Percentiles rank a stretch among this genome's conserved stretches.
Evolutionary conservation across 305 asterid genomes (phyloP).

Genomic region (Rubia balearica): DNA sequence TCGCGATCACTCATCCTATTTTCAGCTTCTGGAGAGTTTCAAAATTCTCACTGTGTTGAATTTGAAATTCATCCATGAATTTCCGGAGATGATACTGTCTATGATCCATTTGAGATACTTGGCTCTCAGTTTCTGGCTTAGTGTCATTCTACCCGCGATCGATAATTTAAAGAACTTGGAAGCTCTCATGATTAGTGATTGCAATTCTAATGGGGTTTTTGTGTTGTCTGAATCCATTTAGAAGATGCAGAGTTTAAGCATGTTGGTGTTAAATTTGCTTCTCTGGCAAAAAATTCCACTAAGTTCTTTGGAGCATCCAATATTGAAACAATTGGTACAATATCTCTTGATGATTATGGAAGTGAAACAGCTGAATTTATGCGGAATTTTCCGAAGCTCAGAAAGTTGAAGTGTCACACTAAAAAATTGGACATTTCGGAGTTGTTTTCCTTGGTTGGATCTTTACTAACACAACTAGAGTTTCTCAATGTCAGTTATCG

Average conservation of each 20-base stretch:
- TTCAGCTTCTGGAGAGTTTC: background rate
- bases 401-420: background rate
- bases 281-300: background rate
- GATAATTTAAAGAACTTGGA: background rate
- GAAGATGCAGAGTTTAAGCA: background rate
- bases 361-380: background rate
- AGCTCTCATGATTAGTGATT: background rate
- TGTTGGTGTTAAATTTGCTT: background rate
- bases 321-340: background rate
- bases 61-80: background rate
- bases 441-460: background rate
- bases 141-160: background rate
- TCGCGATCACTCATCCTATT: background rate
- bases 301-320: background rate
- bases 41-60: conserved; percentile 5
- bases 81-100: background rate
- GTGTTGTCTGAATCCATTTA: conserved; percentile 5
- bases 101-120: conserved; percentile 5
- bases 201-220: background rate
- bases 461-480: background rate
- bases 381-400: background rate
- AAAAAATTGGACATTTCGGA: background rate
- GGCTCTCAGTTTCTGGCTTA: background rate
- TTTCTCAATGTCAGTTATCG: background rate
- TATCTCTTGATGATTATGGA: background rate